Base-by-base conservation (phyloP, 1,284 basidiomycete species). In the Puccinia coronata region DNA sequence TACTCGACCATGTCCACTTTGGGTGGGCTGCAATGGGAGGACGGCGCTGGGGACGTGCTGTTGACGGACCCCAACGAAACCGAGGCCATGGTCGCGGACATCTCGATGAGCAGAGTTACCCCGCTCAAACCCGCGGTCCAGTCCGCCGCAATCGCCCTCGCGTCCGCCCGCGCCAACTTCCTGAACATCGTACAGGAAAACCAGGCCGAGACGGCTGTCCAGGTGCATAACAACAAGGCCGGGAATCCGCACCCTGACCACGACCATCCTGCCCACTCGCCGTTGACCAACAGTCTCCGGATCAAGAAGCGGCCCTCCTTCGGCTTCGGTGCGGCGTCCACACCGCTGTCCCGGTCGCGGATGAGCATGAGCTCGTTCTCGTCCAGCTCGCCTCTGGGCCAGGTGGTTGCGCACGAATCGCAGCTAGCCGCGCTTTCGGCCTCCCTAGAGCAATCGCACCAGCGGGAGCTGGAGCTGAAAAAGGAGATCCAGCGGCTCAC, bases 21-120 rank as follows among this genome's bases (percentile, higher is more conserved):
- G n/a, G 67, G 67, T 43, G 69, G 49, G 4, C 31, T 80, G 69
- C 53, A 55, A 36, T 80, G 78, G 78, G 78, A 80, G 31, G 78
- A 80, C 34, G 78, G 69, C 16, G 78, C 69, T 0, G 53, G 53
- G n/a, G 78, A 80, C 16, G 53, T 34, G 3, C 34, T 80, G 53
- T 61, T 80, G 69, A 80, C 78, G 20, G 78, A 80, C 55, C 51
- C 65, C 25, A 57, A 71, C 49, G 67, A 72, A 63, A 80, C 78
- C 31, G 78, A 80, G 55, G 78, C 78, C 1, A 80, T 80, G 78
- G 78, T 80, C 41, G 78, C 78, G 5, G 78, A 80, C 49, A 80
- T 80, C 55, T 80, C 78, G 28, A 53, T 80, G 31, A 55, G 51
- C 20, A 69, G 55, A 11, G 23, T 43, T 39, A 71, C 78, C 39